Conservation (phyloP, 306 rosid species). For the Vigna hirtella region DNA sequence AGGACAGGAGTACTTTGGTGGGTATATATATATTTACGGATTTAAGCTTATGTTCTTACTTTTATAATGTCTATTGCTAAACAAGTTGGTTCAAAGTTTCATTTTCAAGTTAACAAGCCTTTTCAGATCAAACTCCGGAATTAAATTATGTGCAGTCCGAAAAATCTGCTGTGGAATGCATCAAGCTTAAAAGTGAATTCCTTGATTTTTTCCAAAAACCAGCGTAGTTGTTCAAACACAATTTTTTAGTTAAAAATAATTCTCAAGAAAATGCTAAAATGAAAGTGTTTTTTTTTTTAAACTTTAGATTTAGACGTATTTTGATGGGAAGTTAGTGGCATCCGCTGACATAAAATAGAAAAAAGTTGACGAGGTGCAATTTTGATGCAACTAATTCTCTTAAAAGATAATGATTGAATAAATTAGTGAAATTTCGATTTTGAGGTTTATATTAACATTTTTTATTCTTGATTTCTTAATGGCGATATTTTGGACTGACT, state of each 20-base stretch:
- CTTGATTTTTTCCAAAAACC: not conserved
- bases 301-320: not conserved
- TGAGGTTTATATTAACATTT: no score
- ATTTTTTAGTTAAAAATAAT: not conserved
- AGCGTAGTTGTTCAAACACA: not conserved
- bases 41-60: constrained; percentile 28
- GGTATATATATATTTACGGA: constrained; percentile 41
- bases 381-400: not conserved
- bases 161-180: not conserved
- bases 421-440: no score
- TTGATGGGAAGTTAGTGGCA: not conserved
- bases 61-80: constrained; percentile 15
- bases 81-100: constrained; percentile 22
- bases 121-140: not conserved
- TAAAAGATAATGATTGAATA: not conserved
- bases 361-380: not conserved
- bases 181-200: not conserved
- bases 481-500: no score
- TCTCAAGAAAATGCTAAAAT: not conserved
- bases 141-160: not conserved
- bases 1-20: constrained; percentile 33
- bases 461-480: no score
- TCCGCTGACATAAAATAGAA: not conserved
- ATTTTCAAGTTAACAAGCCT: constrained; percentile 14
- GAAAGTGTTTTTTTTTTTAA: not conserved